Percentiles rank a stretch among this genome's conserved stretches.
Evolutionary conservation across 306 rosid species (phyloP).

Genomic region (Prunus mira): DNA sequence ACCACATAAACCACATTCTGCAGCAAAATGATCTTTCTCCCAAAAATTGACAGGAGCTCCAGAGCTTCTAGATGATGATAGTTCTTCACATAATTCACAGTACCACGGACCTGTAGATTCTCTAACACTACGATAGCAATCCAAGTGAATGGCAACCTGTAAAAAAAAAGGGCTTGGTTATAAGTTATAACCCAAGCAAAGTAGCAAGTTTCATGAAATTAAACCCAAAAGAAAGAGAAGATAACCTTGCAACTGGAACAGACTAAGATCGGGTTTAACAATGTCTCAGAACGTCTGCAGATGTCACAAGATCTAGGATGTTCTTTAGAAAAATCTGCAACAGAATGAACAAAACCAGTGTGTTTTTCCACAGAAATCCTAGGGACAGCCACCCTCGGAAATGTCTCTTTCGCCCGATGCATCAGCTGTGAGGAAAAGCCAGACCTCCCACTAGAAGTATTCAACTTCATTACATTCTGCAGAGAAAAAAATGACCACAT

Average conservation of each 20-base stretch:
- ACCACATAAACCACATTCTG: conserved; percentile 90
- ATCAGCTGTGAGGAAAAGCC: conserved; percentile 66
- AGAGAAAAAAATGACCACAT: conserved; percentile 16
- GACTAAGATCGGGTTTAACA: conserved; percentile 76
- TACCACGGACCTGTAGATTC: conserved; percentile 92
- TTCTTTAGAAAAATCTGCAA: conserved; percentile 68
- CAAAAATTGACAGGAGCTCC: conserved; percentile 64
- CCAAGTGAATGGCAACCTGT: conserved; percentile 96
- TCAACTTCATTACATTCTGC: conserved; percentile 55
- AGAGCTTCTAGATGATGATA: conserved; percentile 44
- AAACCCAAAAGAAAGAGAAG: conserved; percentile 13
- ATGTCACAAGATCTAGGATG: conserved; percentile 83
- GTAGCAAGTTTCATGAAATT: conserved; percentile 6
- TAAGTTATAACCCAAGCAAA: conserved; percentile 20
- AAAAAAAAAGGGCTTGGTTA: not conserved
- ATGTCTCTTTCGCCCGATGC: conserved; percentile 83
- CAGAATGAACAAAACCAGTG: conserved; percentile 44
- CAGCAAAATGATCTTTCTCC: conserved; percentile 74
- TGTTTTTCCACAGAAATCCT: conserved; percentile 67
- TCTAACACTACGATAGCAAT: conserved; percentile 77
- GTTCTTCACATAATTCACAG: conserved; percentile 86
- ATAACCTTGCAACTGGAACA: conserved; percentile 93
- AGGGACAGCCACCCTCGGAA: conserved; percentile 64
- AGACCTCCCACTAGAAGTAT: conserved; percentile 43
- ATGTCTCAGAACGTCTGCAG: conserved; percentile 78